A percentile compares a stretch with the other conserved stretches of the same genome.
These are phyloP conservation scores for Pelargonium cotyledonis DNA, from an alignment of 441 rosid genomes.

Conservation along the genomic window DNA sequence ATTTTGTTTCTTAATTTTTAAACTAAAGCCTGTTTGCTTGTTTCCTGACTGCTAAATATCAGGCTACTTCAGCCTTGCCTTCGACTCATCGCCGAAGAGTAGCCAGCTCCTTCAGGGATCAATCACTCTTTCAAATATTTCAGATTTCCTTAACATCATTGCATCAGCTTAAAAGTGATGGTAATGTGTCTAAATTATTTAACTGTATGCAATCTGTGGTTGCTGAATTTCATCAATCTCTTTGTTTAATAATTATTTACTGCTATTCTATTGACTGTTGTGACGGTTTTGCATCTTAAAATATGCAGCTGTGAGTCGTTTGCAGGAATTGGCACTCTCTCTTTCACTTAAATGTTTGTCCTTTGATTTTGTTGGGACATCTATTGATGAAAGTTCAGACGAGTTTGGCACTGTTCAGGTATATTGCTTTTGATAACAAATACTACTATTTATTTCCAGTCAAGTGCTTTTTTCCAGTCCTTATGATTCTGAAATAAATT, in stretches of 20 bases:
- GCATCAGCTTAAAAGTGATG: slow-evolving; percentile 80
- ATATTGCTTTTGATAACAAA: not conserved
- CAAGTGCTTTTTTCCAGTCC: too few relatives aligned
- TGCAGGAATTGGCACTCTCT: slow-evolving; percentile 27
- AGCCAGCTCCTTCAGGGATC: slow-evolving; percentile 93
- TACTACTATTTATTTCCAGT: too few relatives aligned
- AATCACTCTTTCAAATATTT: slow-evolving; percentile 84
- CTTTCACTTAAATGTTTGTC: slow-evolving; percentile 29
- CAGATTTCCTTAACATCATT: slow-evolving; percentile 87
- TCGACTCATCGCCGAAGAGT: slow-evolving; percentile 86
- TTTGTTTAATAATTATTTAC: too few relatives aligned
- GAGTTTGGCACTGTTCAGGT: slow-evolving; percentile 29
- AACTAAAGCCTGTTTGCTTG: slow-evolving; percentile 19
- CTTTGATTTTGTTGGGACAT: slow-evolving; percentile 27
- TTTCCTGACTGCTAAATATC: slow-evolving; percentile 18
- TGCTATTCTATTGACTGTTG: too few relatives aligned
- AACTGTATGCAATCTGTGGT: not conserved
- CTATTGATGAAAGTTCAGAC: slow-evolving; percentile 24
- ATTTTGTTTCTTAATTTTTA: slow-evolving; percentile 10
- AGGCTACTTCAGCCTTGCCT: slow-evolving; percentile 77
- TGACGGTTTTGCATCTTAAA: not conserved
- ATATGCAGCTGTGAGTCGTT: slow-evolving; percentile 15
- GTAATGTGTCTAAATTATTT: slow-evolving; percentile 30
- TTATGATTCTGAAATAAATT: too few relatives aligned
- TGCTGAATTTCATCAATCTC: not conserved